These are phyloP conservation scores for Pseudonitzschia multistriata DNA, from an alignment of 108 stramenopile genomes.

Conservation along the genomic window DNA sequence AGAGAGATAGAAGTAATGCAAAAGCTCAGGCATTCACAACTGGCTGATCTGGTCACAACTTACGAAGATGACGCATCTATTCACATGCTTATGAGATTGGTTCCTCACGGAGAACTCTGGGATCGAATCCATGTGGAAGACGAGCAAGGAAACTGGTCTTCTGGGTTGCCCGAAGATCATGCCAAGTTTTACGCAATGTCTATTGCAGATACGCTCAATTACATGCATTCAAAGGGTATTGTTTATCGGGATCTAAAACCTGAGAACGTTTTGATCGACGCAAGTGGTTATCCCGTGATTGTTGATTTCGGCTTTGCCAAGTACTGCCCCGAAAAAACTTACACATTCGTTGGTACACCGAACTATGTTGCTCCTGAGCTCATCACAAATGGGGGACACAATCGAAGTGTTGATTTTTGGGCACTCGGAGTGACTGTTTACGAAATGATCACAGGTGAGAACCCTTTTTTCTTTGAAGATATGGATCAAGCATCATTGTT, in stretches of 20 bases:
- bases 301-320: slow-evolving; percentile 89
- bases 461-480: slow-evolving; percentile 71
- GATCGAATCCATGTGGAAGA: slow-evolving; percentile 58
- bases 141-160: slow-evolving; percentile 45
- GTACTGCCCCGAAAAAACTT: slow-evolving; percentile 82
- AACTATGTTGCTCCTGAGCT: slow-evolving; percentile 93
- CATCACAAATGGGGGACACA: slow-evolving; percentile 85
- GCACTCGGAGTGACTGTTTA: slow-evolving; percentile 90
- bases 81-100: slow-evolving; percentile 66
- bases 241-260: slow-evolving; percentile 95
- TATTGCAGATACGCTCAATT: slow-evolving; percentile 84
- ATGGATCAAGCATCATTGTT: slow-evolving; percentile 83
- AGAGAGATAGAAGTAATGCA: slow-evolving; percentile 85
- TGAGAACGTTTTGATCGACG: slow-evolving; percentile 72
- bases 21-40: slow-evolving; percentile 84
- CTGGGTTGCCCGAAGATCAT: slow-evolving; percentile 57
- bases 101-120: slow-evolving; percentile 86
- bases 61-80: slow-evolving; percentile 74
- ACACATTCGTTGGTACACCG: slow-evolving; percentile 96
- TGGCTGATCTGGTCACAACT: slow-evolving; percentile 86
- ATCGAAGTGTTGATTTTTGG: slow-evolving; percentile 89
- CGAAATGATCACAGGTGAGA: slow-evolving; percentile 86
- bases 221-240: slow-evolving; percentile 78
- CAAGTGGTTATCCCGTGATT: slow-evolving; percentile 79
- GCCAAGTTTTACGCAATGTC: slow-evolving; percentile 70